phyloP scores from a whole-genome alignment of 139 green algal species.

The Parachlorella kessleri region DNA sequence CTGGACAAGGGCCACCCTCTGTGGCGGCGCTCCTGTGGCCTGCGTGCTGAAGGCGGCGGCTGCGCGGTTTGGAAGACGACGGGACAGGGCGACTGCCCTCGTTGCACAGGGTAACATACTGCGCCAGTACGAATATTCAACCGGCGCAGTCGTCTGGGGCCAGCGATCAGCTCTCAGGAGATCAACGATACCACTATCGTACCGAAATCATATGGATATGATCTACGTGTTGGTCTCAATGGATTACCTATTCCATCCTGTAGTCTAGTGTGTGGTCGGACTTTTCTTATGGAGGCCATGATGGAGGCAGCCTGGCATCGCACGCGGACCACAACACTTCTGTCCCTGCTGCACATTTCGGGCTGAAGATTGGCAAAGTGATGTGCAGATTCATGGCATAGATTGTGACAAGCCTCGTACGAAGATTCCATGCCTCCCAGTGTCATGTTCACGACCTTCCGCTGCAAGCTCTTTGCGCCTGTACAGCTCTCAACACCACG shows the following conservation, averaged over 20 bases:
- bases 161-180: neutral
- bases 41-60: neutral
- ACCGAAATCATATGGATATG: neutral
- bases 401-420: too few species aligned
- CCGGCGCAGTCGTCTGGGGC: neutral
- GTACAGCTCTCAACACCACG: too few species aligned
- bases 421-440: too few species aligned
- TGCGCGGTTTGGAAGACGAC: neutral
- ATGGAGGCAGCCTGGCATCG: neutral
- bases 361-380: too few species aligned
- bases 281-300: neutral
- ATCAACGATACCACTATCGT: neutral
- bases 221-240: neutral
- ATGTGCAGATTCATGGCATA: too few species aligned
- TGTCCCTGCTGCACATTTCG: neutral
- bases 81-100: neutral
- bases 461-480: too few species aligned
- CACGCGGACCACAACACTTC: too few species aligned
- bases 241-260: neutral
- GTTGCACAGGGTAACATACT: neutral
- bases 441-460: too few species aligned
- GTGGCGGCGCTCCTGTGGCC: neutral
- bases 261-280: neutral
- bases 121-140: neutral
- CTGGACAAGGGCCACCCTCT: conserved; percentile 58